Conservation (phyloP, 2,329 filamentous ascomycete genomes). For the Verticillium longisporum region DNA sequence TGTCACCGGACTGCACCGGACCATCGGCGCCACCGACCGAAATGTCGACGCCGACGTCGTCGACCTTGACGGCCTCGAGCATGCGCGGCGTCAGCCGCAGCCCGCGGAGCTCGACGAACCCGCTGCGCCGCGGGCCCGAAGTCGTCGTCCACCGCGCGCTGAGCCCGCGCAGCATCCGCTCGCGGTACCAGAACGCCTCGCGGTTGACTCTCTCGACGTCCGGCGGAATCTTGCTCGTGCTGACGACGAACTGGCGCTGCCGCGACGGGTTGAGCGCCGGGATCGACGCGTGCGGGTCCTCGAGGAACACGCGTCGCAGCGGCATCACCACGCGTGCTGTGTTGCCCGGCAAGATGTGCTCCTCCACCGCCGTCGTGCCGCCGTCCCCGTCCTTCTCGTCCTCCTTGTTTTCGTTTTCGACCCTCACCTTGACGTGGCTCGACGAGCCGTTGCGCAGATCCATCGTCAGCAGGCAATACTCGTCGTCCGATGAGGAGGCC, state of each 20-base stretch:
- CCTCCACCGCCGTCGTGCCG: constrained; percentile 33
- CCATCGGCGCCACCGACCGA: too few species aligned
- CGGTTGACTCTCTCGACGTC: constrained; percentile 71
- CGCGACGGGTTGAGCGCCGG: constrained; percentile 73
- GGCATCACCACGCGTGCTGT: constrained; percentile 71
- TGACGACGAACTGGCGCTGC: constrained; percentile 91
- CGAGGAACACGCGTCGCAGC: constrained; percentile 66
- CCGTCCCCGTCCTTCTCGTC: constrained; percentile 29
- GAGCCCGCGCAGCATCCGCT: constrained; percentile 67
- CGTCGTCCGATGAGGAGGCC: constrained; percentile 41
- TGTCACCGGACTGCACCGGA: too few species aligned
- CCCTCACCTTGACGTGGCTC: constrained; percentile 61
- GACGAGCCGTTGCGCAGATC: constrained; percentile 91
- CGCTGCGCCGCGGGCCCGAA: constrained; percentile 45
- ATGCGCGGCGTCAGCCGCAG: constrained; percentile 69
- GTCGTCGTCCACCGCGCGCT: constrained; percentile 64
- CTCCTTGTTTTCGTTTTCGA: constrained; percentile 33
- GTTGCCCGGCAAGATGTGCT: constrained; percentile 58
- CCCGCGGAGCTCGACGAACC: constrained; percentile 68
- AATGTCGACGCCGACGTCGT: constrained; percentile 67
- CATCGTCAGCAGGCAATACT: constrained; percentile 69
- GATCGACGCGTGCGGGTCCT: constrained; percentile 70
- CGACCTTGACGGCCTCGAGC: constrained; percentile 75
- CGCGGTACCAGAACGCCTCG: constrained; percentile 88
- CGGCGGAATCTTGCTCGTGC: constrained; percentile 68